A percentile compares a stretch with the other conserved stretches of the same genome.
phyloP scores from a whole-genome alignment of 768 basidiomycete species.

The Dentipellis sp. region DNA sequence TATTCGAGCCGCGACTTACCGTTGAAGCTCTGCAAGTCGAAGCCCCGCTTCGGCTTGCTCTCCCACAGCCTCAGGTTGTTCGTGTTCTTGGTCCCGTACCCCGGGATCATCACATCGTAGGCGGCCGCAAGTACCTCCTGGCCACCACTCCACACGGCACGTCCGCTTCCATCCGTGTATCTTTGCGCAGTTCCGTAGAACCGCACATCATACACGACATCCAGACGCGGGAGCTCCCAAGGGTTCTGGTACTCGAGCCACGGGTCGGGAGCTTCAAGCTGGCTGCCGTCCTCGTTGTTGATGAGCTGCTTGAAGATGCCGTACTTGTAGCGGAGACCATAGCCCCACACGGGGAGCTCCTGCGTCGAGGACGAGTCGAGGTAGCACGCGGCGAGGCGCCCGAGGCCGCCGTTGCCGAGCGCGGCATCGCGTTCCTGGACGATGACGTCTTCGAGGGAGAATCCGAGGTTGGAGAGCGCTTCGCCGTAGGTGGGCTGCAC shows the following conservation, averaged over 20 bases:
- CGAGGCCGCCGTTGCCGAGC: constrained; percentile 91
- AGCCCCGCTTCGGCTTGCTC: constrained; percentile 80
- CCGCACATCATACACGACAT: constrained; percentile 77
- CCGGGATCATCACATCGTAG: constrained; percentile 92
- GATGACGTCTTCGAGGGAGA: constrained; percentile 80
- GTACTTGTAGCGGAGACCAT: constrained; percentile 87
- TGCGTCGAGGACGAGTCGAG: constrained; percentile 88
- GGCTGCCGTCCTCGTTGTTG: constrained; percentile 63
- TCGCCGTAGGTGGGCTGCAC: constrained; percentile 68
- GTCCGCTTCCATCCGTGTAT: constrained; percentile 37
- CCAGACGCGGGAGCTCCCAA: constrained; percentile 82
- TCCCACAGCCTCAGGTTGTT: constrained; percentile 88
- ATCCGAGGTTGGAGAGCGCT: constrained; percentile 72
- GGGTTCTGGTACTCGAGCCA: constrained; percentile 87
- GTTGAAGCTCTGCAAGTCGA: constrained; percentile 94
- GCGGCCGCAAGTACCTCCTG: constrained; percentile 92
- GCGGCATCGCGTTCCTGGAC: constrained; percentile 90
- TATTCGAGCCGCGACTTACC: constrained; percentile 30
- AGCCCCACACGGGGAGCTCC: constrained; percentile 92
- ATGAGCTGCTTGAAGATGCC: constrained; percentile 96
- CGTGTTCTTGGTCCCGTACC: constrained; percentile 75
- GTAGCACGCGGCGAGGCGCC: constrained; percentile 95
- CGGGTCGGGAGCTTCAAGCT: constrained; percentile 87
- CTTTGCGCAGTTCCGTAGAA: constrained; percentile 84
- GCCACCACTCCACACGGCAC: constrained; percentile 76